Percentiles rank a stretch among this genome's conserved stretches.
phyloP scores from a whole-genome alignment of 2,329 filamentous ascomycete species.

The Ciborinia camelliae region DNA sequence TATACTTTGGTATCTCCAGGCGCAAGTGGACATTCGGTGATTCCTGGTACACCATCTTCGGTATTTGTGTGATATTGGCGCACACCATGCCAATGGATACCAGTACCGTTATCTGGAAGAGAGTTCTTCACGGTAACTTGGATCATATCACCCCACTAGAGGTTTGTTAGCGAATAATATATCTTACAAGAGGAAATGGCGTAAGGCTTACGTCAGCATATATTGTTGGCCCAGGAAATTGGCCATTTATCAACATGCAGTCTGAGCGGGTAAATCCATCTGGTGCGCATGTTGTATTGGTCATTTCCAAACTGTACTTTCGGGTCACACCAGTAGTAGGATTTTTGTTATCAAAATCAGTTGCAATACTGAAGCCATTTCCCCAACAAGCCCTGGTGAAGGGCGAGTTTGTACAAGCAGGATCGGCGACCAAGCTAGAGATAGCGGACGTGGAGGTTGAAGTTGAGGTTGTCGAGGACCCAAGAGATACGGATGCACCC shows the following conservation, averaged over 20 bases:
- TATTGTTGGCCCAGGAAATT: slow-evolving; percentile 36
- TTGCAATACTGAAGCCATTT: slow-evolving; percentile 35
- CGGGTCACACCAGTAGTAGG: slow-evolving; percentile 39
- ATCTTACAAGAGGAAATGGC: too few relatives aligned
- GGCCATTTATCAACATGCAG: slow-evolving; percentile 33
- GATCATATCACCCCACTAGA: slow-evolving; percentile 34
- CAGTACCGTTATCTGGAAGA: slow-evolving; percentile 38
- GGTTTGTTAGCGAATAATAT: not conserved
- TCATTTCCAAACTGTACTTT: slow-evolving; percentile 30
- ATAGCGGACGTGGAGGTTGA: slow-evolving; percentile 13
- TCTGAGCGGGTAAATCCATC: slow-evolving; percentile 52
- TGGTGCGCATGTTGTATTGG: slow-evolving; percentile 35
- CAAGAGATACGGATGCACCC: not conserved
- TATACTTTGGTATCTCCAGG: slow-evolving; percentile 47
- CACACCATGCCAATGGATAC: slow-evolving; percentile 49
- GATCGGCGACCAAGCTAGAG: slow-evolving; percentile 18
- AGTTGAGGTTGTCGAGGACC: not conserved
- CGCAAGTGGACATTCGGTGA: slow-evolving; percentile 36
- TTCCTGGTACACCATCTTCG: slow-evolving; percentile 44
- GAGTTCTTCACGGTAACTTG: slow-evolving; percentile 33
- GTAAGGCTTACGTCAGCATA: slow-evolving; percentile 24
- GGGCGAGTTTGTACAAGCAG: slow-evolving; percentile 34
- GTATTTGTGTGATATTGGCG: slow-evolving; percentile 41
- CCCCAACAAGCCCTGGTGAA: slow-evolving; percentile 37
- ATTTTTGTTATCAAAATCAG: slow-evolving; percentile 33